Conservation (phyloP, 2,329 filamentous ascomycete species). For the Cryphonectria parasitica region DNA sequence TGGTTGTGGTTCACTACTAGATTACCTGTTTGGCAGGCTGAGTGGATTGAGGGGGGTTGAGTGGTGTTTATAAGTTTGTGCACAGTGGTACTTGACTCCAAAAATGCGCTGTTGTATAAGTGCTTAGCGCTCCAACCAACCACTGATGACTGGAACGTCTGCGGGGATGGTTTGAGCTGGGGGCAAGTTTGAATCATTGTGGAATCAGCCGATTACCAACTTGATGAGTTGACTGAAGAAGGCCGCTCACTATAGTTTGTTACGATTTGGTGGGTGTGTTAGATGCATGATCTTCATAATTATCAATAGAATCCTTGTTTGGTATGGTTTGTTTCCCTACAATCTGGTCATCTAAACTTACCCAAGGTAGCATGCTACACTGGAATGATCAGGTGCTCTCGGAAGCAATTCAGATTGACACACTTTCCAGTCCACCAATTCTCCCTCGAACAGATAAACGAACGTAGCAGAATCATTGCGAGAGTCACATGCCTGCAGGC, state of each 20-base stretch:
- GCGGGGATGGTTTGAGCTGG: no score
- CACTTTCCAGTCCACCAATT: not conserved
- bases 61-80: not conserved
- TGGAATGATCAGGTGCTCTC: not conserved
- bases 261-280: not conserved
- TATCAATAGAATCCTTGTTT: not conserved
- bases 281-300: not conserved
- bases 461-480: not conserved
- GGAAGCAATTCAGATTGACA: not conserved
- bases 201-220: not conserved
- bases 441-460: not conserved
- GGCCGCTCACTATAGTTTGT: not conserved
- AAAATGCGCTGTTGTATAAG: no score
- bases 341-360: not conserved
- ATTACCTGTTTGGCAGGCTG: not conserved
- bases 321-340: not conserved
- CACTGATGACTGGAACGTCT: not conserved
- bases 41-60: not conserved
- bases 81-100: no score
- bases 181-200: not conserved
- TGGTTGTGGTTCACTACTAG: not conserved
- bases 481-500: not conserved
- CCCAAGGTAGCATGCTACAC: not conserved
- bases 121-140: no score
- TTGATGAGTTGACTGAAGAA: not conserved